Conservation (phyloP, 495 filamentous ascomycete species). For the Aspergillus haitiensis region DNA sequence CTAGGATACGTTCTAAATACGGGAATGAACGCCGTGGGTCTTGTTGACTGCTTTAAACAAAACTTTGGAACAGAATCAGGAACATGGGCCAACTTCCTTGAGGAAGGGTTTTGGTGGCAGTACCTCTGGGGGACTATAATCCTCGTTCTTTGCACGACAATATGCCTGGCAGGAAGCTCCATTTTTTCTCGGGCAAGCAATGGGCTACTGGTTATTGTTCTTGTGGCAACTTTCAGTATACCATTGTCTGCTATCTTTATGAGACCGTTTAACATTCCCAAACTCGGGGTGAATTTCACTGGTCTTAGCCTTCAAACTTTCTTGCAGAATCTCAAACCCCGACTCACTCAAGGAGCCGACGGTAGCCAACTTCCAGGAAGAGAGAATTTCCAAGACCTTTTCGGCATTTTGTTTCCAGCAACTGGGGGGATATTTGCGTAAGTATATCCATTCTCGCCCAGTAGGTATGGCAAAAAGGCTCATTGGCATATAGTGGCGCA, state of each 20-base stretch:
- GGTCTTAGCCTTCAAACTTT: slow-evolving; percentile 70
- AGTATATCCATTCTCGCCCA: slow-evolving; percentile 24
- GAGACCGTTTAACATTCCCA: slow-evolving; percentile 62
- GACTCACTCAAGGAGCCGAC: slow-evolving; percentile 64
- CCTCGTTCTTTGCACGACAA: slow-evolving; percentile 68
- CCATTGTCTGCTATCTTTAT: slow-evolving; percentile 70
- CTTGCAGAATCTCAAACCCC: slow-evolving; percentile 67
- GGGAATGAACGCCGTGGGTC: slow-evolving; percentile 83
- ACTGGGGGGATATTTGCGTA: slow-evolving; percentile 72
- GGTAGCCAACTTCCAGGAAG: slow-evolving; percentile 64
- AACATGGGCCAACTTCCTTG: slow-evolving; percentile 60
- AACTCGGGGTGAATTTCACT: slow-evolving; percentile 70
- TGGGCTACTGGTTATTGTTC: slow-evolving; percentile 70
- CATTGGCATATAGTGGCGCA: slow-evolving; percentile 56
- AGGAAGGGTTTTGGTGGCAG: slow-evolving; percentile 73
- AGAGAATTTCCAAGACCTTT: slow-evolving; percentile 79
- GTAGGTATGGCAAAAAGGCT: slow-evolving; percentile 17
- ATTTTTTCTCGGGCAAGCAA: slow-evolving; percentile 81
- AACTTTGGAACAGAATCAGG: slow-evolving; percentile 67
- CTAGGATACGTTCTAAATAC: slow-evolving; percentile 83
- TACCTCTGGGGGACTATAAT: slow-evolving; percentile 78
- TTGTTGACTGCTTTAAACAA: slow-evolving; percentile 77
- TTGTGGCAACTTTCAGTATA: slow-evolving; percentile 77
- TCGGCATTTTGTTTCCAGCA: slow-evolving; percentile 84
- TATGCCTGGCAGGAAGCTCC: slow-evolving; percentile 78